A percentile compares a stretch with the other conserved stretches of the same genome.
Conservation (phyloP, 2,329 filamentous ascomycete genomes). For the Colletotrichum sp. region DNA sequence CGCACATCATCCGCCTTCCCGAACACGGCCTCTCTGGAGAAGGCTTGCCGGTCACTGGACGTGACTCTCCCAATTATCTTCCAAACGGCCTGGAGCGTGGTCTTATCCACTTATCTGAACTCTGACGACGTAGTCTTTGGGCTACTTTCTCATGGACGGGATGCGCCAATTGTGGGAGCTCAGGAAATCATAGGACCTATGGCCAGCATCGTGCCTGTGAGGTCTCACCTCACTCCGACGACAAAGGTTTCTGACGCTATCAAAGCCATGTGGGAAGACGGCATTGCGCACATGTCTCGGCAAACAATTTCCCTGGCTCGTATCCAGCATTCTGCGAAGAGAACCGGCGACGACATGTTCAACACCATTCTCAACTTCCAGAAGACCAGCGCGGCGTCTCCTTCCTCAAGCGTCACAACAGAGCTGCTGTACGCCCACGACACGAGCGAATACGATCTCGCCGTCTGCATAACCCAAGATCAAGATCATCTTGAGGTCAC, state of each 20-base stretch:
- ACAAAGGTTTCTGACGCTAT: neutral
- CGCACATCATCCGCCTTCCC: neutral
- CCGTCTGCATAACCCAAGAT: neutral
- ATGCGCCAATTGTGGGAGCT: constrained; percentile 48
- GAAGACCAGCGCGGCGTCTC: neutral
- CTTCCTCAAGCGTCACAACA: neutral
- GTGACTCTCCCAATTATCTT: constrained; percentile 78
- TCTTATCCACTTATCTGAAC: constrained; percentile 79
- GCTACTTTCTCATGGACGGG: constrained; percentile 62
- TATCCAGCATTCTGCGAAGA: neutral
- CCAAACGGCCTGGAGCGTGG: constrained; percentile 78
- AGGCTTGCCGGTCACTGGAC: constrained; percentile 37
- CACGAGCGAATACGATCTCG: constrained; percentile 5
- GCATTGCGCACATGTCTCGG: neutral
- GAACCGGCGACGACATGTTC: neutral
- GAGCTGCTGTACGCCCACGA: neutral
- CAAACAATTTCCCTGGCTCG: neutral
- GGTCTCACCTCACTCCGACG: constrained; percentile 37
- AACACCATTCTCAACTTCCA: constrained; percentile 13
- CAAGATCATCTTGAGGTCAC: neutral
- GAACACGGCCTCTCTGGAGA: neutral
- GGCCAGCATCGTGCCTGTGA: constrained; percentile 64
- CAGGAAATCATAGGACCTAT: constrained; percentile 64
- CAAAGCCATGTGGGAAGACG: neutral
- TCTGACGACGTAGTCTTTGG: constrained; percentile 79